Conservation (phyloP, 805 yeast genomes). For the Candida lessepsii region DNA sequence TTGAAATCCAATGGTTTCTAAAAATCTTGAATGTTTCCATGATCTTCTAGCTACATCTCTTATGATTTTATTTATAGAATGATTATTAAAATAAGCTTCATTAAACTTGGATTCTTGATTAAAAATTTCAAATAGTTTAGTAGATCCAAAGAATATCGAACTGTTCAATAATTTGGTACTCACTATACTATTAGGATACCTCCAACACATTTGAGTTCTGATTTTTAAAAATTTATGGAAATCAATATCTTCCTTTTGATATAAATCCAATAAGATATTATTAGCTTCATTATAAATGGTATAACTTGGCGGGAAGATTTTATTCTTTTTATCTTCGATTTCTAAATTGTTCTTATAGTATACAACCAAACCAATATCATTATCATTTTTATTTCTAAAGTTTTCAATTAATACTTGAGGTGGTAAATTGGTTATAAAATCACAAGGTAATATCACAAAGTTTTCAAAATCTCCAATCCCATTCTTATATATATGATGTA, state of each 20-base stretch:
- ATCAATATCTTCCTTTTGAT: conserved; percentile 66
- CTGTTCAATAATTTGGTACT: conserved; percentile 76
- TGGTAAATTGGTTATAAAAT: conserved; percentile 87
- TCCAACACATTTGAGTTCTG: conserved; percentile 88
- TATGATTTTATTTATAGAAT: conserved; percentile 64
- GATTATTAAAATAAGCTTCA: conserved; percentile 39
- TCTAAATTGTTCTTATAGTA: conserved; percentile 74
- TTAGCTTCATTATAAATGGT: conserved; percentile 60
- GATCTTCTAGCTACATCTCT: conserved; percentile 89
- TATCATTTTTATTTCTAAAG: conserved; percentile 67
- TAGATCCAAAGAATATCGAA: conserved; percentile 51
- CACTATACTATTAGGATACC: conserved; percentile 73
- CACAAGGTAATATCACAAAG: conserved; percentile 89
- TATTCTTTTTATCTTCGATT: conserved; percentile 68
- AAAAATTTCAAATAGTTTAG: conserved; percentile 51
- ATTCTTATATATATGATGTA: conserved; percentile 47
- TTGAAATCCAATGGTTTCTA: conserved; percentile 66
- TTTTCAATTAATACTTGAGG: conserved; percentile 86
- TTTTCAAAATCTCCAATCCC: conserved; percentile 16
- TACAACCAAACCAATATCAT: conserved; percentile 72
- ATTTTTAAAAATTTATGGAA: conserved; percentile 68
- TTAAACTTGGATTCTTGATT: conserved; percentile 33
- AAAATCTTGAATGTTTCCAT: conserved; percentile 70
- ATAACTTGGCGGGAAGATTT: conserved; percentile 59
- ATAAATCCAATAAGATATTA: conserved; percentile 63